Evolutionary conservation across 106 monocot species (phyloP).

Genomic region (Dactylorhiza incarnata): DNA sequence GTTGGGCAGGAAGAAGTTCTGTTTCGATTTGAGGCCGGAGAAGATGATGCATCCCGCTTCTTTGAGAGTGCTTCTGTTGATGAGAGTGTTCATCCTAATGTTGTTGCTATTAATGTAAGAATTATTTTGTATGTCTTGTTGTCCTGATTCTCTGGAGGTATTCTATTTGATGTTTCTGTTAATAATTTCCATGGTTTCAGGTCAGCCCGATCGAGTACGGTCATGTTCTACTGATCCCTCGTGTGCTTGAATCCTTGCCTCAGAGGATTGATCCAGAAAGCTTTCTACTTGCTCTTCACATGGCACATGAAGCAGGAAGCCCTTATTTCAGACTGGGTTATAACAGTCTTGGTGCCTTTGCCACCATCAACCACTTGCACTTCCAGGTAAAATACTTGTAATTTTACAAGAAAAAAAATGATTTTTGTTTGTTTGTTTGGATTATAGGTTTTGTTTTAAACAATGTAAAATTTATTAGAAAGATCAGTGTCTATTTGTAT

Average conservation of each 20-base stretch:
- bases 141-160: background rate
- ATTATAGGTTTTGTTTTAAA: no score
- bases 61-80: slow-evolving; percentile 30
- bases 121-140: background rate
- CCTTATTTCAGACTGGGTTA: slow-evolving; percentile 75
- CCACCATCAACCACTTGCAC: slow-evolving; percentile 79
- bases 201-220: slow-evolving; percentile 70
- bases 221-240: slow-evolving; percentile 66
- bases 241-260: slow-evolving; percentile 57
- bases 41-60: slow-evolving; percentile 19
- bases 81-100: slow-evolving; percentile 21
- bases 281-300: slow-evolving; percentile 52
- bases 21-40: slow-evolving; percentile 45
- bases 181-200: slow-evolving; percentile 12
- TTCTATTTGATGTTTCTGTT: slow-evolving; percentile 2
- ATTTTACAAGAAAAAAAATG: background rate
- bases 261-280: slow-evolving; percentile 60
- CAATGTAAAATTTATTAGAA: no score
- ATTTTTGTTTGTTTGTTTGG: no score
- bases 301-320: slow-evolving; percentile 50
- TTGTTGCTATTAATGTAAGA: slow-evolving; percentile 63
- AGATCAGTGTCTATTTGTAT: no score
- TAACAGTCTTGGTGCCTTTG: slow-evolving; percentile 82
- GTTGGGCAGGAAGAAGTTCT: slow-evolving; percentile 74
- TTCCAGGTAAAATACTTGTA: slow-evolving; percentile 39